A percentile compares a stretch with the other conserved stretches of the same genome.
phyloP scores from a whole-genome alignment of 352 stramenopile species.

The Halophytophthora polymorphica region DNA sequence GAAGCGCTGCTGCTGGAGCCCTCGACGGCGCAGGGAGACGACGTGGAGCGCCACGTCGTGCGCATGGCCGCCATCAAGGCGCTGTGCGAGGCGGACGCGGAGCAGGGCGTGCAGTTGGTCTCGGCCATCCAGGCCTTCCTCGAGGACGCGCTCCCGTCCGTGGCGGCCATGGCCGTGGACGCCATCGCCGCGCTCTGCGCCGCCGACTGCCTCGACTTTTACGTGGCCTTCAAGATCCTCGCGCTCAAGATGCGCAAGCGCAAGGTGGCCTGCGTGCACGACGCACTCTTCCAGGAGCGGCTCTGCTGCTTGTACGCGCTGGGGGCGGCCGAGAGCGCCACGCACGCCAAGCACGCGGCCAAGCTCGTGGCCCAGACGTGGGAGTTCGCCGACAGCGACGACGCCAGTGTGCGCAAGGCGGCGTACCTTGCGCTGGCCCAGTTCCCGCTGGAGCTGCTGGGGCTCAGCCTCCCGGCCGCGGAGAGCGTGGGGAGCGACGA shows the following conservation, averaged over 20 bases:
- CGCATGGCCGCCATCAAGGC: constrained; percentile 60
- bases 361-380: constrained; percentile 54
- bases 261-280: constrained; percentile 42
- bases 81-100: constrained; percentile 59
- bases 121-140: constrained; percentile 51
- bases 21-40: constrained; percentile 15
- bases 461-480: constrained; percentile 22
- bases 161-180: constrained; percentile 64
- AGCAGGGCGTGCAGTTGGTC: constrained; percentile 72
- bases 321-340: constrained; percentile 29
- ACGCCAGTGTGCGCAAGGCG: constrained; percentile 32
- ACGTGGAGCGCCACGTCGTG: constrained; percentile 39
- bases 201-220: constrained; percentile 72
- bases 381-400: constrained; percentile 34
- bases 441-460: constrained; percentile 48
- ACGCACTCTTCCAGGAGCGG: constrained; percentile 51
- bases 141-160: constrained; percentile 43
- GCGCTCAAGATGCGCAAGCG: constrained; percentile 64
- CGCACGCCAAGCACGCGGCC: constrained; percentile 37
- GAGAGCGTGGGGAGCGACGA: constrained; percentile 12
- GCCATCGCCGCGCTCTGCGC: constrained; percentile 55
- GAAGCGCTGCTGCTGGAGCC: constrained; percentile 49
- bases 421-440: constrained; percentile 42
- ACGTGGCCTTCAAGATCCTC: constrained; percentile 74
- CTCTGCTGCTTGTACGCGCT: constrained; percentile 57